Percentiles rank a stretch among this genome's conserved stretches.
Evolutionary conservation across 2,329 filamentous ascomycete species (phyloP).

Genomic region (Pseudocercospora musae): DNA sequence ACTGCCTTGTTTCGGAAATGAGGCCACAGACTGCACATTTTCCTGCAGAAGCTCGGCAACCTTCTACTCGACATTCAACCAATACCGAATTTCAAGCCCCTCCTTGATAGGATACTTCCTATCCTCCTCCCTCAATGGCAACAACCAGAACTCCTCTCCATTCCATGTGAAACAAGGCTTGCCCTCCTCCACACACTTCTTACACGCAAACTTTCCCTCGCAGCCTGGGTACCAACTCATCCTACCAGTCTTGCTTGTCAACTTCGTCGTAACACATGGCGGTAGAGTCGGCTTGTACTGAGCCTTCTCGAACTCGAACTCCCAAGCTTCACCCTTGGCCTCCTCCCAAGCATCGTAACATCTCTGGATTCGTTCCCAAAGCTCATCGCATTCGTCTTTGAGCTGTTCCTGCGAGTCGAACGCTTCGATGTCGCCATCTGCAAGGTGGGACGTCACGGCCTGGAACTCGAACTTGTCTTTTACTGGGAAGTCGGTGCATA

Average conservation of each 20-base stretch:
- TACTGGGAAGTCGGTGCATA: not conserved
- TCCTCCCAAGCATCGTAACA: constrained; percentile 24
- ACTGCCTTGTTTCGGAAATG: not conserved
- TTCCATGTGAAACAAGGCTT: constrained; percentile 26
- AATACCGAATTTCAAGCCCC: constrained; percentile 26
- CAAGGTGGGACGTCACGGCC: constrained; percentile 17
- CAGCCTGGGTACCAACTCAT: constrained; percentile 23
- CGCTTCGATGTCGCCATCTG: constrained; percentile 11
- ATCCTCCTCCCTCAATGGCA: constrained; percentile 30
- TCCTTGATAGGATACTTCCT: constrained; percentile 19
- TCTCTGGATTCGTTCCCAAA: constrained; percentile 23
- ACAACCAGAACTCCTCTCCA: constrained; percentile 26
- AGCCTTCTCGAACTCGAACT: constrained; percentile 23
- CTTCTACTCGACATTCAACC: constrained; percentile 24
- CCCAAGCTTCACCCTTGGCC: constrained; percentile 23
- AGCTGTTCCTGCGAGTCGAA: constrained; percentile 17
- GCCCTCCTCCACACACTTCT: constrained; percentile 23
- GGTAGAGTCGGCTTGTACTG: constrained; percentile 3
- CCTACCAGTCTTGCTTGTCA: constrained; percentile 16
- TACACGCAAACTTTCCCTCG: constrained; percentile 28
- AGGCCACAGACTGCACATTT: not conserved
- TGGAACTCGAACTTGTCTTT: constrained; percentile 24
- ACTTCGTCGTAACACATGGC: constrained; percentile 25
- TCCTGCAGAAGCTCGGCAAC: not conserved
- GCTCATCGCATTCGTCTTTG: constrained; percentile 13